phyloP scores from a whole-genome alignment of 495 filamentous ascomycete species.

The Hypomontagnella submonticulosa region DNA sequence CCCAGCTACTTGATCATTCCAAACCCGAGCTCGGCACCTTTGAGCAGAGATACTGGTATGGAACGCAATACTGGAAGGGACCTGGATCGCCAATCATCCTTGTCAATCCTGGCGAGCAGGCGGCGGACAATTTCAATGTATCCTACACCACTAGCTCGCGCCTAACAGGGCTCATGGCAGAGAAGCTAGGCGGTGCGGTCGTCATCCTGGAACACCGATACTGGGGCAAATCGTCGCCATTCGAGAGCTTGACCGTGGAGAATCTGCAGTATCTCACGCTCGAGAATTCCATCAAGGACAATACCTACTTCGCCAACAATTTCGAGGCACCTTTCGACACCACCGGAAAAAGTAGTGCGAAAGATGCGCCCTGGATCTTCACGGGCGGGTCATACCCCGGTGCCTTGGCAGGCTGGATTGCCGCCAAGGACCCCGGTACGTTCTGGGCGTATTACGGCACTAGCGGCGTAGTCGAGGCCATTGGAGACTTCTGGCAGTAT shows the following conservation, averaged over 20 bases:
- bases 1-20: constrained; percentile 67
- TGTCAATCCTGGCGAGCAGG: constrained; percentile 70
- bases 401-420: constrained; percentile 71
- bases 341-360: constrained; percentile 61
- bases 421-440: constrained; percentile 67
- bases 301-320: constrained; percentile 70
- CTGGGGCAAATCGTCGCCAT: constrained; percentile 72
- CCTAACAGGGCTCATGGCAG: constrained; percentile 63
- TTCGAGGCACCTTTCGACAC: constrained; percentile 68
- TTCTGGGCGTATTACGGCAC: constrained; percentile 76
- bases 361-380: constrained; percentile 71
- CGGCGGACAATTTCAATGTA: constrained; percentile 62
- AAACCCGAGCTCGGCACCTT: constrained; percentile 67
- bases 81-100: constrained; percentile 65
- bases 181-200: constrained; percentile 67
- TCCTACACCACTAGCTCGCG: constrained; percentile 64
- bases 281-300: constrained; percentile 69
- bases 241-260: constrained; percentile 61
- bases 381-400: constrained; percentile 74
- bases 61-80: constrained; percentile 64
- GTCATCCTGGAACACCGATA: constrained; percentile 69
- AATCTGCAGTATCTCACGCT: constrained; percentile 72
- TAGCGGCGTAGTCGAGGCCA: constrained; percentile 70
- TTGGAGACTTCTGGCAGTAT: constrained; percentile 74
- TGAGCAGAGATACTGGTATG: constrained; percentile 67